Base-by-base conservation (phyloP, 2,329 filamentous ascomycete genomes). In the Colletotrichum orbiculare region DNA sequence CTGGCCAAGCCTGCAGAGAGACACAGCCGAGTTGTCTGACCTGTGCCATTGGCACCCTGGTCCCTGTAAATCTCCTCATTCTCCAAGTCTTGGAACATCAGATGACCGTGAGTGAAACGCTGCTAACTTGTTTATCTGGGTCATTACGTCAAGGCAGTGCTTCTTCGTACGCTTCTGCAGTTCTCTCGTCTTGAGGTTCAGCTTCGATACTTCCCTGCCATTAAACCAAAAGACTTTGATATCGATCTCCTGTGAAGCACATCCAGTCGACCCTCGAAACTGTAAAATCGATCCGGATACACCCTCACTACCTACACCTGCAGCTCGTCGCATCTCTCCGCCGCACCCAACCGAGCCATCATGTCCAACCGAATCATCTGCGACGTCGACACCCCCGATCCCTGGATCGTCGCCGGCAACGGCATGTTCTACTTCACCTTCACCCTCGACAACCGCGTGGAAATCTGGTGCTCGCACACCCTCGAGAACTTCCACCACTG, bases 391-490 rank as follows among this genome's bases (percentile, higher is more conserved):
- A 75, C 73, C 2, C 73, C 73, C 6, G 73, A 75, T 54, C 73
- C 73, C 8, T 75, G 73, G 73, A 69, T 75, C 59, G 45, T 74
- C 46, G 62, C 69, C 11, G 67, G 62, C 37, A 69, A 73, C 48
- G 64, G 70, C 64, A 48, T 57, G 35, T 75, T 71, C 69, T 75
- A 75, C 67, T 60, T 75, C 33, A 75, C 74, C 13, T 75, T 74
- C 58, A 75, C 74, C 13, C 68, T 74, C 54, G 75, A 72, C 60
- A 72, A 76, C 67, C 74, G 76, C 17, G 67, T 77, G 54, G 74
- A 76, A 60, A 76, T 78, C 33, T 77, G 74, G 75, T 58, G 64
- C 37, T 77, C 75, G 0, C 60, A 59, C 3, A 48, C 66, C 13
- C 71, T 77, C 66, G 73, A 76, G 34, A 60, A 76, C 52, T 77